Conservation (phyloP, 2,329 filamentous ascomycete genomes). For the Zymoseptoria crescenta region DNA sequence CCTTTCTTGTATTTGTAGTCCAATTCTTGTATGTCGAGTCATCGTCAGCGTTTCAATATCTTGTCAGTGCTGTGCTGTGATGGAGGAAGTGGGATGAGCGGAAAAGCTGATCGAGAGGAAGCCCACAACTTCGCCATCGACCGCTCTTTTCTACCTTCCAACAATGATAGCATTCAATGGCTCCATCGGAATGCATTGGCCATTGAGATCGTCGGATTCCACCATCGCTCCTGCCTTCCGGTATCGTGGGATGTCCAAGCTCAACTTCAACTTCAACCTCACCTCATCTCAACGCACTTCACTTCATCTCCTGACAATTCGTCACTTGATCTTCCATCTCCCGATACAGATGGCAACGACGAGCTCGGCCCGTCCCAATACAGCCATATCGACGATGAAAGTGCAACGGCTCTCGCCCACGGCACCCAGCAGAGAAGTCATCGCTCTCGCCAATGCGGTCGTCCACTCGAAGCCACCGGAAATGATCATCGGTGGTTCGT, state of each 20-base stretch:
- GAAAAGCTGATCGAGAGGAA: no score
- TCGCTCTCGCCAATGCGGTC: conserved; percentile 23
- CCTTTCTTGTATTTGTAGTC: no score
- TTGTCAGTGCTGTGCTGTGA: no score
- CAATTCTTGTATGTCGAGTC: no score
- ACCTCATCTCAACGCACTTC: background rate
- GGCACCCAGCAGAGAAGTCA: conserved; percentile 9
- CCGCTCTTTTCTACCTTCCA: no score
- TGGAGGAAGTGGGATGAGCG: no score
- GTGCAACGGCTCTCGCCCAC: background rate
- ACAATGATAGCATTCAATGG: no score
- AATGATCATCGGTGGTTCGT: conserved; percentile 25
- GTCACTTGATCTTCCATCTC: background rate
- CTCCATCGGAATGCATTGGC: background rate
- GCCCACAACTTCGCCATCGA: no score
- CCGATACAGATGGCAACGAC: background rate
- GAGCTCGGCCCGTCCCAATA: background rate
- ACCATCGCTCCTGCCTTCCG: background rate
- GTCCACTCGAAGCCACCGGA: conserved; percentile 33
- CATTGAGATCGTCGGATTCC: background rate
- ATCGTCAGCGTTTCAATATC: no score
- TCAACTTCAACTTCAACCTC: background rate
- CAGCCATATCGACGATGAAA: background rate
- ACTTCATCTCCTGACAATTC: background rate
- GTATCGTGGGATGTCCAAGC: background rate